phyloP scores from a whole-genome alignment of 2,329 filamentous ascomycete species.

The Penicillium corylophilum region DNA sequence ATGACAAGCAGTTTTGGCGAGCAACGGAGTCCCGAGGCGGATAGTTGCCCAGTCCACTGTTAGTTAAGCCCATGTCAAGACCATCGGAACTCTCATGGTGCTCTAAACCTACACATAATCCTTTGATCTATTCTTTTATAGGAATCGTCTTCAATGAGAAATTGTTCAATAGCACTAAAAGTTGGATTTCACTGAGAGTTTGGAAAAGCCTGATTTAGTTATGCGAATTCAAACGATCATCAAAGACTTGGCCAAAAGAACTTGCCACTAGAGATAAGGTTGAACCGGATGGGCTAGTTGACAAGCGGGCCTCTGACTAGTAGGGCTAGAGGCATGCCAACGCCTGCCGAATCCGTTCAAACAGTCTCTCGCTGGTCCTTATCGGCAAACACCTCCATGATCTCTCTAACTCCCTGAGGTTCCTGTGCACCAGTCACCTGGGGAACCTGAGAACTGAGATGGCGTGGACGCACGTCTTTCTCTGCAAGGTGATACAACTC shows the following conservation, averaged over 20 bases:
- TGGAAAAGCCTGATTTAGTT: background rate
- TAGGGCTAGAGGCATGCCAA: background rate
- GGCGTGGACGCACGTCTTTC: too few relatives aligned
- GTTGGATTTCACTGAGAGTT: background rate
- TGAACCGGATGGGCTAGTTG: too few relatives aligned
- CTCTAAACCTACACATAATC: too few relatives aligned
- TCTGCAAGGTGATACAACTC: constrained; percentile 38
- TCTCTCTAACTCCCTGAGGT: background rate
- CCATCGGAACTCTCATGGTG: too few relatives aligned
- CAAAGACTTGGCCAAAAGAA: background rate
- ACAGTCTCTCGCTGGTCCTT: background rate
- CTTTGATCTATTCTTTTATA: background rate
- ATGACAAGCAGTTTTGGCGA: background rate
- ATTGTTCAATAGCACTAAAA: background rate
- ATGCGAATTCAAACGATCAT: background rate
- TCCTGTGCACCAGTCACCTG: background rate
- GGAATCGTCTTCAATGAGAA: background rate
- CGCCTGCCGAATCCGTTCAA: background rate
- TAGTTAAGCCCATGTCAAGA: too few relatives aligned
- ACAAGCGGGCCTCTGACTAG: too few relatives aligned
- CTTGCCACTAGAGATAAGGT: too few relatives aligned
- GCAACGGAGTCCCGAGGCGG: background rate
- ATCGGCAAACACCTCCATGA: background rate
- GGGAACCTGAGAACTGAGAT: too few relatives aligned
- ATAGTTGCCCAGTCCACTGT: background rate